A percentile compares a stretch with the other conserved stretches of the same genome.
Evolutionary conservation across 768 basidiomycete genomes (phyloP).

Genomic region (Leccinellum rugosiceps): DNA sequence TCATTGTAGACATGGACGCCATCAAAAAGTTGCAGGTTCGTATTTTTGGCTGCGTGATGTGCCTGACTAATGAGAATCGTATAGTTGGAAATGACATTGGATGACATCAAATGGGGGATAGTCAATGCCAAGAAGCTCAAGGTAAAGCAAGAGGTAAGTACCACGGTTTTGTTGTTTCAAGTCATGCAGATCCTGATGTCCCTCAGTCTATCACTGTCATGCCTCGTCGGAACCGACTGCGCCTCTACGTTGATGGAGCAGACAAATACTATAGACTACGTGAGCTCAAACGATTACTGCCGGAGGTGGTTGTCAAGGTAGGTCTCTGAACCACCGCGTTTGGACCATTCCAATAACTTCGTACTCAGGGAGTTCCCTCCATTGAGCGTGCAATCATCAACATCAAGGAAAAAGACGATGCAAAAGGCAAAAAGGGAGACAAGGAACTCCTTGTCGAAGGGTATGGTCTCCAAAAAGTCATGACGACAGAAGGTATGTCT

Average conservation of each 20-base stretch:
- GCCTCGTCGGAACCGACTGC: conserved; percentile 67
- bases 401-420: conserved; percentile 85
- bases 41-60: background rate
- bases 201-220: conserved; percentile 74
- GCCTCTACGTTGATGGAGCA: conserved; percentile 73
- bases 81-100: conserved; percentile 88
- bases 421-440: conserved; percentile 76
- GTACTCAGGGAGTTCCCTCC: conserved; percentile 69
- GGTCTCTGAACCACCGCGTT: background rate
- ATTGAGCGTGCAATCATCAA: conserved; percentile 95
- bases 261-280: conserved; percentile 84
- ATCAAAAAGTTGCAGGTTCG: conserved; percentile 83
- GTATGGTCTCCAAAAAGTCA: conserved; percentile 93
- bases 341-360: background rate
- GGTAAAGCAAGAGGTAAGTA: conserved; percentile 75
- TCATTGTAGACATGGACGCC: conserved; percentile 87
- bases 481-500: conserved; percentile 85
- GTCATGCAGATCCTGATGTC: background rate
- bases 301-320: conserved; percentile 90
- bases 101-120: conserved; percentile 92
- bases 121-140: conserved; percentile 86
- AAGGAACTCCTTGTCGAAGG: conserved; percentile 96
- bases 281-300: conserved; percentile 79
- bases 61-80: background rate
- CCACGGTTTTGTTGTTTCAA: background rate